phyloP scores from a whole-genome alignment of 2,329 filamentous ascomycete genomes.

The Aspergillus ochraceoroseus region DNA sequence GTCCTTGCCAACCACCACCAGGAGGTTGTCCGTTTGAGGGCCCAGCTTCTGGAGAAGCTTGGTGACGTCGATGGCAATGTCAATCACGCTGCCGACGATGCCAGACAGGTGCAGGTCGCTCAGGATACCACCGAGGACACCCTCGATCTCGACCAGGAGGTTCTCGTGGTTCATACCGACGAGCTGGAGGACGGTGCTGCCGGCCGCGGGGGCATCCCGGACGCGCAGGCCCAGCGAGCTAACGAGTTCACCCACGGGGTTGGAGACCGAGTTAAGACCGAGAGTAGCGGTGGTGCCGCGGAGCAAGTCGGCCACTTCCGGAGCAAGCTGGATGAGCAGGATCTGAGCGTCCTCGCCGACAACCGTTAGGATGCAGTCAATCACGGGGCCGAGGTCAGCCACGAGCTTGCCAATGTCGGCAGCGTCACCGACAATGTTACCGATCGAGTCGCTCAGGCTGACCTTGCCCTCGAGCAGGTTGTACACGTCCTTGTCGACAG shows the following conservation, averaged over 20 bases:
- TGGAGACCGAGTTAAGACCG: slow-evolving; percentile 22
- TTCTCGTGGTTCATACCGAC: background rate
- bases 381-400: slow-evolving; percentile 18
- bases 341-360: slow-evolving; percentile 20
- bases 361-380: slow-evolving; percentile 25
- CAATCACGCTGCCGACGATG: slow-evolving; percentile 6
- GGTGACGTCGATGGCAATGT: slow-evolving; percentile 1
- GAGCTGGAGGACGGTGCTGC: background rate
- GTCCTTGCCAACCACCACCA: background rate
- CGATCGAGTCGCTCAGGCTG: slow-evolving; percentile 15
- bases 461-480: slow-evolving; percentile 13
- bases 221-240: slow-evolving; percentile 18
- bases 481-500: slow-evolving; percentile 19
- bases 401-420: slow-evolving; percentile 21
- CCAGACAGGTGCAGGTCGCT: background rate
- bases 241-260: slow-evolving; percentile 27
- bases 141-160: background rate
- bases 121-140: slow-evolving; percentile 1
- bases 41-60: slow-evolving; percentile 1
- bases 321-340: slow-evolving; percentile 24
- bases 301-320: slow-evolving; percentile 20
- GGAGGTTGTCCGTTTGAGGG: slow-evolving; percentile 1
- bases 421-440: slow-evolving; percentile 14
- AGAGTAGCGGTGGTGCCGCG: slow-evolving; percentile 16
- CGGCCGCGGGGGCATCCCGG: slow-evolving; percentile 9